Percentiles rank a stretch among this genome's conserved stretches.
Evolutionary conservation across 495 filamentous ascomycete species (phyloP).

Genomic region (Gamarada debralockiae): DNA sequence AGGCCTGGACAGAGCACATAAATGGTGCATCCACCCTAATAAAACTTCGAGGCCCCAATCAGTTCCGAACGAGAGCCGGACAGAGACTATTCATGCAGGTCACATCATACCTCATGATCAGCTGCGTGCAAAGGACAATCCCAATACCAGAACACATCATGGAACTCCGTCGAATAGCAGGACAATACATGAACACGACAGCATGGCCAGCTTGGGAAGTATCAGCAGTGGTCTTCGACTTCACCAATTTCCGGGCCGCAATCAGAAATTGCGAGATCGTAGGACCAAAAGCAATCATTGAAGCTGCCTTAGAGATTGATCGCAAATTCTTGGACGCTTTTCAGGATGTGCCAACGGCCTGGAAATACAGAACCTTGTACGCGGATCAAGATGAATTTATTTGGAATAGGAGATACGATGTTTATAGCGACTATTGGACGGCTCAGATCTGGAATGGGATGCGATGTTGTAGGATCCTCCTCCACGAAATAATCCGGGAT

Average conservation of each 20-base stretch:
- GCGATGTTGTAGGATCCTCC: constrained; percentile 55
- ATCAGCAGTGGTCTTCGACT: constrained; percentile 33
- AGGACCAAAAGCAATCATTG: constrained; percentile 41
- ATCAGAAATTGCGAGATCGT: constrained; percentile 34
- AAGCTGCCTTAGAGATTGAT: constrained; percentile 45
- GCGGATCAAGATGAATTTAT: constrained; percentile 31
- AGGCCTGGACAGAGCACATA: constrained; percentile 57
- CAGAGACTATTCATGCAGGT: constrained; percentile 55
- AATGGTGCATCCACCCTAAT: constrained; percentile 55
- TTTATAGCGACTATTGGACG: constrained; percentile 54
- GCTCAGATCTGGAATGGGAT: constrained; percentile 60
- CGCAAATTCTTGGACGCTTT: constrained; percentile 43
- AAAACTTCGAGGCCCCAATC: constrained; percentile 49
- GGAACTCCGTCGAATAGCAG: constrained; percentile 33
- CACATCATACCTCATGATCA: constrained; percentile 39
- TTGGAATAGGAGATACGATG: constrained; percentile 56
- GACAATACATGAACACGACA: constrained; percentile 16
- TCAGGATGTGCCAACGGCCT: constrained; percentile 34
- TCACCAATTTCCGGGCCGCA: constrained; percentile 43
- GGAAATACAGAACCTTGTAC: constrained; percentile 31
- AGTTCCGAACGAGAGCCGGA: constrained; percentile 52
- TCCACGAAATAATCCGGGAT: constrained; percentile 47
- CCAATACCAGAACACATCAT: constrained; percentile 35
- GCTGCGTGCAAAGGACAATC: constrained; percentile 33
- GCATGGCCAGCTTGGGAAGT: constrained; percentile 26